These are phyloP conservation scores for Nakaseomyces delphensis DNA, from an alignment of 1,139 yeast species.

Conservation along the genomic window DNA sequence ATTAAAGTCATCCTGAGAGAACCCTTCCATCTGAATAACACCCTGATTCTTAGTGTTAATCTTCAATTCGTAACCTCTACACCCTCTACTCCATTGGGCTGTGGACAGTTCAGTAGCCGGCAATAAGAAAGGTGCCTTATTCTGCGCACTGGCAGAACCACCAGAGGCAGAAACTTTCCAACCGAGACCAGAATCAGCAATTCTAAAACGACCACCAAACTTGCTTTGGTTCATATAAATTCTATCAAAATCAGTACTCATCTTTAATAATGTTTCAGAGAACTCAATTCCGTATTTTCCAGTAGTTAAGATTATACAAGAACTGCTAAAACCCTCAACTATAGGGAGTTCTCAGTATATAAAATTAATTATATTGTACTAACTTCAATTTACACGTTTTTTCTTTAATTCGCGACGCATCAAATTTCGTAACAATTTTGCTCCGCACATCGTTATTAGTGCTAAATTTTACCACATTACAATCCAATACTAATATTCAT, in stretches of 20 bases:
- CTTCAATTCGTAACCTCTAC: slow-evolving; percentile 82
- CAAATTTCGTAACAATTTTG: not conserved
- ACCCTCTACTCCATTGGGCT: slow-evolving; percentile 87
- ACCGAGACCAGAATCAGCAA: slow-evolving; percentile 92
- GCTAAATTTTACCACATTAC: too few species aligned
- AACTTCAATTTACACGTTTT: too few species aligned
- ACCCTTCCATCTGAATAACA: slow-evolving; percentile 83
- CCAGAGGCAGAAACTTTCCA: slow-evolving; percentile 74
- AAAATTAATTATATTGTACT: too few species aligned
- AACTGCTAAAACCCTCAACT: too few species aligned
- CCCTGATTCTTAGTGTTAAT: slow-evolving; percentile 85
- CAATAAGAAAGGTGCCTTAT: slow-evolving; percentile 67
- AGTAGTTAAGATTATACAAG: too few species aligned
- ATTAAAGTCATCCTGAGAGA: slow-evolving; percentile 72
- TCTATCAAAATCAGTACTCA: slow-evolving; percentile 59
- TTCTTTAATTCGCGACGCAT: too few species aligned
- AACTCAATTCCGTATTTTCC: too few species aligned
- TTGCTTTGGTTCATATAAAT: slow-evolving; percentile 83
- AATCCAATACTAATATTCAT: too few species aligned
- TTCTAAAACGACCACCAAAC: slow-evolving; percentile 79
- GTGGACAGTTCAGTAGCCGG: slow-evolving; percentile 78
- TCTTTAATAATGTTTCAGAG: slow-evolving; percentile 8
- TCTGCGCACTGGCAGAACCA: slow-evolving; percentile 40
- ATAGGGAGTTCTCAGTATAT: too few species aligned
- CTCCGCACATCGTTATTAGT: not conserved